Evolutionary conservation across 176 grass and related monocot genomes (phyloP), one percentile per base, ranked within the genome.

Genomic region (Oryza punctata): DNA sequence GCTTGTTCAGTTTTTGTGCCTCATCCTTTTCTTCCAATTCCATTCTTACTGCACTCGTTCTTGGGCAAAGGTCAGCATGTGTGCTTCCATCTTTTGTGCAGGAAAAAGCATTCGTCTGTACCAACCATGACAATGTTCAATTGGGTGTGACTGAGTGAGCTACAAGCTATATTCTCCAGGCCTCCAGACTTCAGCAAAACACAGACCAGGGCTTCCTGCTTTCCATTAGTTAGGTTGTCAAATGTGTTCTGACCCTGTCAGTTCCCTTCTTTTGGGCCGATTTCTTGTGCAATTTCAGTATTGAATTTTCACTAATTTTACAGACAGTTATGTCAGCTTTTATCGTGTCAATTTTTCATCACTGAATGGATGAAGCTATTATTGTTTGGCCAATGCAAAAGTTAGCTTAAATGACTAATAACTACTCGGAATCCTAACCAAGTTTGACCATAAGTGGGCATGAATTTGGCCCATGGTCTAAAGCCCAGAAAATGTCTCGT

Each of bases 31-130:
- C 87, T 41, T 52, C 6, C 12, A 23, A 89, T 66, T 66, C 1
- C 28, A 70, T 81, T 19, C 23, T 29, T n/a, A 10, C 49, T 19
- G 64, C 77, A 10, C 67, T 47, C 49, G 11, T 76, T 75, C 68
- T 12, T 52, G 64, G 80, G 49, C 12, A 84, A 87, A 70, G 74
- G 12, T 69, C 23, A 28, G 61, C 7, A 82, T 86, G 13, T 67
- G 67, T 72, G 72, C 6, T 57, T 78, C 25, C 30, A 63, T 67
- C 35, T 77, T 82, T 78, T 77, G 10, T 61, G 73, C 67, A 73
- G 78, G 72, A 78, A 86, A 60, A 61, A 73, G 10, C 46, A 11
- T 24, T 2, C n/a, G n/a, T 61, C 57, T 61, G 57, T 61, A 61
- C 44, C 77, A 82, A 65, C 72, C 65, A 72, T 44, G 71, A 23